A percentile compares a stretch with the other conserved stretches of the same genome.
Conservation (phyloP, 352 stramenopile genomes). For the Globisporangium alternatum region DNA sequence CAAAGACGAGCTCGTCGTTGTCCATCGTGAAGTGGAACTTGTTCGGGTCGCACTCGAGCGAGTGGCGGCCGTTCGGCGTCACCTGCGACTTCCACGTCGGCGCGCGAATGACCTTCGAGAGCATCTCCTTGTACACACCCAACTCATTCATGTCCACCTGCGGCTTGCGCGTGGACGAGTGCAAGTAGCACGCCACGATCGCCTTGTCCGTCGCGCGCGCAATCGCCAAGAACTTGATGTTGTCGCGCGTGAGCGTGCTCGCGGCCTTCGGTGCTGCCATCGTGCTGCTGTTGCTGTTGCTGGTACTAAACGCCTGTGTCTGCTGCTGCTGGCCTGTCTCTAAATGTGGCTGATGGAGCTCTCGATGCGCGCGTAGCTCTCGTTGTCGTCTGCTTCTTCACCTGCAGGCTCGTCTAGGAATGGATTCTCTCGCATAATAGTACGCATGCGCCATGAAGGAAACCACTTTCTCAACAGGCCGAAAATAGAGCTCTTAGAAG, state of each 20-base stretch:
- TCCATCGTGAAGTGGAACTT: slow-evolving; percentile 90
- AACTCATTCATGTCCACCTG: slow-evolving; percentile 60
- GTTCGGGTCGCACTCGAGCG: slow-evolving; percentile 83
- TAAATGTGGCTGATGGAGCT: not conserved
- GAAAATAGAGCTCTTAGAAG: not conserved
- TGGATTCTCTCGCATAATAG: not conserved
- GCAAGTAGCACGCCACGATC: slow-evolving; percentile 75
- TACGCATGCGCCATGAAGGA: not conserved
- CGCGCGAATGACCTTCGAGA: slow-evolving; percentile 76
- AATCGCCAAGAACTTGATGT: slow-evolving; percentile 84
- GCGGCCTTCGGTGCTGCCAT: slow-evolving; percentile 21
- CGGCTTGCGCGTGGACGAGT: slow-evolving; percentile 44
- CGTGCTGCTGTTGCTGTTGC: slow-evolving; percentile 6
- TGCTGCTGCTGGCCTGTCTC: slow-evolving; percentile 9
- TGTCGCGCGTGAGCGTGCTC: slow-evolving; percentile 64
- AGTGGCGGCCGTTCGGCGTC: slow-evolving; percentile 81
- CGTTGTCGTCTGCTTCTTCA: not conserved
- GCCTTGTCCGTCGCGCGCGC: slow-evolving; percentile 78
- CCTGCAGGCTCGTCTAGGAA: not conserved
- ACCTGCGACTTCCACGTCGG: slow-evolving; percentile 87
- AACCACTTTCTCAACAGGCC: not conserved
- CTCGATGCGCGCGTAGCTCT: not conserved
- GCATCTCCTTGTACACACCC: slow-evolving; percentile 73
- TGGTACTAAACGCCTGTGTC: slow-evolving; percentile 1
- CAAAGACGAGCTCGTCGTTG: slow-evolving; percentile 85